These are phyloP conservation scores for Nowakowskiella sp. DNA, from an alignment of 192 early-diverging fungal species.

Conservation along the genomic window DNA sequence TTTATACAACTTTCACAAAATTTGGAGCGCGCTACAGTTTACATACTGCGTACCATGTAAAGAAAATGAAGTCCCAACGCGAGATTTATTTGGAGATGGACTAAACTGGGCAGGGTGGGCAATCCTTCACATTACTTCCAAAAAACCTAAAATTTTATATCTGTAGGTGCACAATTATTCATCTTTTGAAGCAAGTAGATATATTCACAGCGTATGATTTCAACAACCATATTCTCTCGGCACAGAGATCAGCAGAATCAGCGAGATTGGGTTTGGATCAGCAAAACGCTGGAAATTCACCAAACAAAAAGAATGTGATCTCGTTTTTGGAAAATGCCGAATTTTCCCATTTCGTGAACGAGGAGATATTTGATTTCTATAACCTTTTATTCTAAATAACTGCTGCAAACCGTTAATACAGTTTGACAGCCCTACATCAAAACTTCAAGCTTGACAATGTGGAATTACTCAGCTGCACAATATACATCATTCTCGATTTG, in stretches of 20 bases:
- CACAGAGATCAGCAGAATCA: not conserved
- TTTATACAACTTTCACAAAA: slow-evolving; percentile 32
- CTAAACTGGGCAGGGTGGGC: slow-evolving; percentile 30
- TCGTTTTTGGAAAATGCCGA: no score
- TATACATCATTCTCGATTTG: no score
- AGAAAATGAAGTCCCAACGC: slow-evolving; percentile 7
- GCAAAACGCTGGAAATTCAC: not conserved
- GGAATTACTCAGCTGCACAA: no score
- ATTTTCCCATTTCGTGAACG: no score
- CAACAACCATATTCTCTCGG: slow-evolving; percentile 27
- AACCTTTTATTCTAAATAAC: no score
- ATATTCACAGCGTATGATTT: slow-evolving; percentile 28
- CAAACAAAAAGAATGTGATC: not conserved
- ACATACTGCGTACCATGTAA: slow-evolving; percentile 21
- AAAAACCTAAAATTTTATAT: not conserved
- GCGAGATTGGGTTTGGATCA: not conserved
- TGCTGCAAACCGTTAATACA: no score
- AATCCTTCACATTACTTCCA: slow-evolving; percentile 1
- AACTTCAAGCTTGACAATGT: no score
- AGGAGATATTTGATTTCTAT: no score
- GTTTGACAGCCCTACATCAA: no score
- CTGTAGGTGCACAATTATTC: slow-evolving; percentile 27
- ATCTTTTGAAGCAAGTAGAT: slow-evolving; percentile 21
- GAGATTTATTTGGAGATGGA: slow-evolving; percentile 42
- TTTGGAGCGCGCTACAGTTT: slow-evolving; percentile 35